Percentiles rank a stretch among this genome's conserved stretches.
These are phyloP conservation scores for Kodamaea derodonti DNA, from an alignment of 1,139 yeast genomes.

Conservation along the genomic window DNA sequence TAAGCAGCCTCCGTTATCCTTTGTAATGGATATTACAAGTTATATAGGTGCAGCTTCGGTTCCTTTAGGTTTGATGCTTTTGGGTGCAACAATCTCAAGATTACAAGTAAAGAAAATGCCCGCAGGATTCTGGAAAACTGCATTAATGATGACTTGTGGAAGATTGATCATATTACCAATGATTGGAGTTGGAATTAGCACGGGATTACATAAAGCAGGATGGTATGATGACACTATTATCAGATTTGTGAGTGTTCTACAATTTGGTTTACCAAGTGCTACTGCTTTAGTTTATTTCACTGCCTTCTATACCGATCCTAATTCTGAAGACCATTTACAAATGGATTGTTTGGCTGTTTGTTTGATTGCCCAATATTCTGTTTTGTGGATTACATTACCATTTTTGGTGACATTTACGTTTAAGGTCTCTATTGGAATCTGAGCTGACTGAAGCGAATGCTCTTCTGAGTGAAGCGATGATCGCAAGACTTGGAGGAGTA, in stretches of 20 bases:
- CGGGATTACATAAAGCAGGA: constrained; percentile 41
- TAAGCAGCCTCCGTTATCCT: constrained; percentile 74
- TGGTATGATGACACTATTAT: constrained; percentile 50
- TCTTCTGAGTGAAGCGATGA: no score
- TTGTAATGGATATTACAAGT: constrained; percentile 71
- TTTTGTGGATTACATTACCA: constrained; percentile 61
- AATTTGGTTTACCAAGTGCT: constrained; percentile 82
- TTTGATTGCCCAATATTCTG: constrained; percentile 63
- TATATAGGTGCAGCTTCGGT: constrained; percentile 88
- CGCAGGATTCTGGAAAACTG: constrained; percentile 67
- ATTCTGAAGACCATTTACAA: constrained; percentile 58
- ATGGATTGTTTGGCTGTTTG: constrained; percentile 80
- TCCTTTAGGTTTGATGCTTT: constrained; percentile 73
- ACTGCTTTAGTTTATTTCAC: constrained; percentile 82
- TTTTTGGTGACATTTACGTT: constrained; percentile 58
- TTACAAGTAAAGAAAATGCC: constrained; percentile 58
- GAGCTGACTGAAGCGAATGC: no score
- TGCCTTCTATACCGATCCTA: constrained; percentile 73
- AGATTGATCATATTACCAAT: constrained; percentile 40
- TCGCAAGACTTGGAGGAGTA: no score
- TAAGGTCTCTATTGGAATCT: constrained; percentile 36
- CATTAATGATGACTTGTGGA: constrained; percentile 30
- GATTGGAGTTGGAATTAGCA: constrained; percentile 43
- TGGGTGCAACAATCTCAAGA: constrained; percentile 86
- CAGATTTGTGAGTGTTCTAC: constrained; percentile 67